phyloP scores from a whole-genome alignment of 2,329 filamentous ascomycete species.

The Emergomyces africanus region DNA sequence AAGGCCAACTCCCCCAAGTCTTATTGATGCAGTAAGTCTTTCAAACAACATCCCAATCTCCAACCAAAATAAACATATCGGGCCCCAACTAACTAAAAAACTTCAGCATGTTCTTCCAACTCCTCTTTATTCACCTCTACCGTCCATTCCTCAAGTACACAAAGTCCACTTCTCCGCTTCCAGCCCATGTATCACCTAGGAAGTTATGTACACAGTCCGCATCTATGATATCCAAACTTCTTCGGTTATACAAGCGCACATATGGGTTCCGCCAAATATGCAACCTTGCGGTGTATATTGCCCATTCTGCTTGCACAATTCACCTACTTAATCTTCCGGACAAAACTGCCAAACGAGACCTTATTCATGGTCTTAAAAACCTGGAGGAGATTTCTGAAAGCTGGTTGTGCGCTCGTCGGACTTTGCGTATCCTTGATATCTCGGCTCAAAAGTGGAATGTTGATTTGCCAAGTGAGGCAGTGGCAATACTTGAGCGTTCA shows the following conservation, averaged over 20 bases:
- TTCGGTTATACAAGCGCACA: slow-evolving; percentile 83
- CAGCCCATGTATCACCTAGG: slow-evolving; percentile 74
- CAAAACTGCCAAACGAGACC: slow-evolving; percentile 78
- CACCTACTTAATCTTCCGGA: slow-evolving; percentile 88
- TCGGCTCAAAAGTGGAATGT: slow-evolving; percentile 84
- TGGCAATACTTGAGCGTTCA: slow-evolving; percentile 59
- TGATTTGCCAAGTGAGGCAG: slow-evolving; percentile 72
- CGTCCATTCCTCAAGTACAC: slow-evolving; percentile 88
- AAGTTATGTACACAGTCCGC: slow-evolving; percentile 87
- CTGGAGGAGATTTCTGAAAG: slow-evolving; percentile 92
- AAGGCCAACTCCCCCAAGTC: slow-evolving; percentile 78
- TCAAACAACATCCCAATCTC: not conserved
- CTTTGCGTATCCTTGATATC: slow-evolving; percentile 71
- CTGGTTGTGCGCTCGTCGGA: slow-evolving; percentile 81
- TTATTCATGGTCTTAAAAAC: slow-evolving; percentile 80
- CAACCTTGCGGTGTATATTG: slow-evolving; percentile 93
- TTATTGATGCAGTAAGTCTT: slow-evolving; percentile 69
- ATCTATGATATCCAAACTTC: slow-evolving; percentile 79
- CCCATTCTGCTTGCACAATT: slow-evolving; percentile 87
- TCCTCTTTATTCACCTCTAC: slow-evolving; percentile 92
- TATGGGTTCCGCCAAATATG: slow-evolving; percentile 89
- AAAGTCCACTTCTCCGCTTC: slow-evolving; percentile 67
- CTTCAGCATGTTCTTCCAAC: slow-evolving; percentile 86
- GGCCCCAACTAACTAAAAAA: slow-evolving; percentile 10
- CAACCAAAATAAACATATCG: not conserved